Conservation (phyloP, 805 yeast genomes). For the Barnettozyma sp. region DNA sequence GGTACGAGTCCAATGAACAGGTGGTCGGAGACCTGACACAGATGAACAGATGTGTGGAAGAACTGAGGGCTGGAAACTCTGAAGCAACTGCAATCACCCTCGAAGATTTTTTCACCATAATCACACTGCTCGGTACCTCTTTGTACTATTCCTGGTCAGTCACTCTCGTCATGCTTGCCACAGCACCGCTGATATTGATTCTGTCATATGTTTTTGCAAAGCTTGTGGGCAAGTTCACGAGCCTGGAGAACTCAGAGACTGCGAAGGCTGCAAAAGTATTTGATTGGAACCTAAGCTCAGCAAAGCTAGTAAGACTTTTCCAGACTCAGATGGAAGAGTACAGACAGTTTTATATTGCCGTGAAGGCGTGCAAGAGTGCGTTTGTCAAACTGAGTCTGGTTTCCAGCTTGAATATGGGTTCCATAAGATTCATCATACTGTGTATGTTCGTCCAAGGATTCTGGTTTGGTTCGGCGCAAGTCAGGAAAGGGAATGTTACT, state of each 20-base stretch:
- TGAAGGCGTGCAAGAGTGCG: conserved; percentile 29
- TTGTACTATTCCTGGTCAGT: conserved; percentile 80
- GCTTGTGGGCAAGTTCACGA: conserved; percentile 42
- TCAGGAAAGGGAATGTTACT: conserved; percentile 40
- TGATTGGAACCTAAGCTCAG: conserved; percentile 63
- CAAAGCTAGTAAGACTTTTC: conserved; percentile 53
- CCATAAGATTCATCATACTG: conserved; percentile 50
- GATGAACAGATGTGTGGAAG: conserved; percentile 68
- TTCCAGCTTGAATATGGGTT: conserved; percentile 48
- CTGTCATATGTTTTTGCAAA: conserved; percentile 45
- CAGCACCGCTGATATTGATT: conserved; percentile 58
- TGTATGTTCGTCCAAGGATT: conserved; percentile 86
- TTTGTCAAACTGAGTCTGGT: conserved; percentile 41
- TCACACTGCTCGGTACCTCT: conserved; percentile 55
- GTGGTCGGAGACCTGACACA: conserved; percentile 60
- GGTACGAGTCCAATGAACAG: conserved; percentile 57
- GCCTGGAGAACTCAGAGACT: conserved; percentile 49
- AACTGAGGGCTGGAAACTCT: conserved; percentile 57
- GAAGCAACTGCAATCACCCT: conserved; percentile 55
- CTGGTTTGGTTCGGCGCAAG: conserved; percentile 79
- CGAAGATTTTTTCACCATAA: conserved; percentile 45
- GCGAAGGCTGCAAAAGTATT: conserved; percentile 52
- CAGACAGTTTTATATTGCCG: conserved; percentile 31
- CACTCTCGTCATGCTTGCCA: conserved; percentile 68
- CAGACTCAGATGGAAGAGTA: conserved; percentile 51